Evolutionary conservation across 2,329 filamentous ascomycete species (phyloP).

Genomic region (Venturia effusa): DNA sequence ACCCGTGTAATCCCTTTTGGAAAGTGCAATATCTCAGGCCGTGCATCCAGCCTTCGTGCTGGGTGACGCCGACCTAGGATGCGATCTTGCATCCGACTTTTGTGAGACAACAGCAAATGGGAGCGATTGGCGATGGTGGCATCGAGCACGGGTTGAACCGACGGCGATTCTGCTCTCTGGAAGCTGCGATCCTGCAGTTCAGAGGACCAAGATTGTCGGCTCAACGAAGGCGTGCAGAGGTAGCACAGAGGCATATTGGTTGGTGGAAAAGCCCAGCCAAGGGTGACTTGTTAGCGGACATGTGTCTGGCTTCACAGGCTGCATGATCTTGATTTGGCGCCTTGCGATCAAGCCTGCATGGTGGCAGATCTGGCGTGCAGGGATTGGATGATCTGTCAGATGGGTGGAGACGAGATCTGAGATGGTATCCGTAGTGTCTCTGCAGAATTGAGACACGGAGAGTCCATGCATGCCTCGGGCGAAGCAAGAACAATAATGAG

Average conservation of each 20-base stretch:
- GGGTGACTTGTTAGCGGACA: not conserved
- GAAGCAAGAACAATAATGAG: not conserved
- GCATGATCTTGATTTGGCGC: not conserved
- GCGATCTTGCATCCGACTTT: not conserved
- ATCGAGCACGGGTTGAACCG: not conserved
- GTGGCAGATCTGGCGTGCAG: not conserved
- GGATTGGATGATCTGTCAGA: not conserved
- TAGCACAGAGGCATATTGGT: not conserved
- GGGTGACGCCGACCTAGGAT: not conserved
- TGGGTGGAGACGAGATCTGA: slow-evolving; percentile 1
- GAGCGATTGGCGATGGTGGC: not conserved
- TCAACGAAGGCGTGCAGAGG: not conserved
- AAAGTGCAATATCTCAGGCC: not conserved
- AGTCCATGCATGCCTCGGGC: not conserved
- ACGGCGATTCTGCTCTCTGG: not conserved
- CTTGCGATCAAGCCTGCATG: not conserved
- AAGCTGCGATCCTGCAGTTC: not conserved
- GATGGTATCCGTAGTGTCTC: not conserved
- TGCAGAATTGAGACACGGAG: not conserved
- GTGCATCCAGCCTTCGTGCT: not conserved
- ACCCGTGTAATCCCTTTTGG: not conserved
- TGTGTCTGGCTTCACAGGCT: not conserved
- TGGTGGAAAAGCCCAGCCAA: not conserved
- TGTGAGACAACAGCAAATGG: not conserved
- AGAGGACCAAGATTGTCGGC: not conserved